phyloP scores from a whole-genome alignment of 106 monocot species.

The Dendrobium officinale region DNA sequence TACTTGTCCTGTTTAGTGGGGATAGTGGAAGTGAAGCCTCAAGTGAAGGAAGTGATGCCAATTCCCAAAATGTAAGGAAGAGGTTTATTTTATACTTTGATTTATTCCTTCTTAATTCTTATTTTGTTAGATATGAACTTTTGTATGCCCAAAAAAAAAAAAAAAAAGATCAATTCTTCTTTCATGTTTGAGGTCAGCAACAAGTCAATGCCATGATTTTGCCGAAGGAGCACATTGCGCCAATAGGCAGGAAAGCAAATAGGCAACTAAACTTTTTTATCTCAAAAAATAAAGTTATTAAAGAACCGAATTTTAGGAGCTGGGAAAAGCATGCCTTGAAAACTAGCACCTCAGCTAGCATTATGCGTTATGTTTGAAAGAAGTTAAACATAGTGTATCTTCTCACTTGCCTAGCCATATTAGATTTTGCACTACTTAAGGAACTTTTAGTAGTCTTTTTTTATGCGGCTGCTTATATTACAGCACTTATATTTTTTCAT shows the following conservation, averaged over 20 bases:
- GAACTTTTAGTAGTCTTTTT: neutral
- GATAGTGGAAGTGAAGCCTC: conserved; percentile 92
- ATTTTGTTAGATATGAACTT: conserved; percentile 2
- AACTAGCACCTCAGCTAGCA: neutral
- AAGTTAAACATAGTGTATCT: too few relatives aligned
- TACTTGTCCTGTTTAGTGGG: conserved; percentile 36
- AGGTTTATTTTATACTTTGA: neutral
- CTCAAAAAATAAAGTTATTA: neutral
- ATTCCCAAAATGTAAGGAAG: conserved; percentile 86
- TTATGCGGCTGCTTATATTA: neutral
- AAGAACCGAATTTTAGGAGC: too few relatives aligned
- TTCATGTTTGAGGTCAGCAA: neutral
- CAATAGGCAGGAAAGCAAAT: neutral
- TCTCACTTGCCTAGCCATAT: too few relatives aligned
- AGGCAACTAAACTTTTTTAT: neutral
- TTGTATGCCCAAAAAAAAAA: neutral
- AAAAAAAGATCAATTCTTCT: neutral
- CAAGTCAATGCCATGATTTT: neutral
- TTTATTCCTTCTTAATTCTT: neutral
- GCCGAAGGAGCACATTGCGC: neutral
- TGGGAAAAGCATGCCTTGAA: neutral
- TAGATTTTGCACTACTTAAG: neutral
- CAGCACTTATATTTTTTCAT: neutral
- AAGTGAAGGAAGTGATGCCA: conserved; percentile 91
- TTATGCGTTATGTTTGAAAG: neutral